These are phyloP conservation scores for Halophytophthora polymorphica DNA, from an alignment of 352 stramenopile species.

Conservation along the genomic window DNA sequence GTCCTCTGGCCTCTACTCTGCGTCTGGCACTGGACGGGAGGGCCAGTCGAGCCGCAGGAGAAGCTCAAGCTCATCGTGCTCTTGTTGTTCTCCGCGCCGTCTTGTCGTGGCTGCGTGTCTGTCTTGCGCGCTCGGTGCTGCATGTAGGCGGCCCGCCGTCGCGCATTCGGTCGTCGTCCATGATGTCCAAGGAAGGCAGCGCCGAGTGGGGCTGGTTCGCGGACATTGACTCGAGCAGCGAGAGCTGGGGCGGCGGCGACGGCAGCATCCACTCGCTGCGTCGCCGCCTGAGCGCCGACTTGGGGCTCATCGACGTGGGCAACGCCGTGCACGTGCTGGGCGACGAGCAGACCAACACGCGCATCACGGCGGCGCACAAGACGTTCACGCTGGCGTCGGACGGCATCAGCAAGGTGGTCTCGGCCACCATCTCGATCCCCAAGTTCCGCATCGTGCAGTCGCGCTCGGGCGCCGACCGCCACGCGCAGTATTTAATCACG, in stretches of 20 bases:
- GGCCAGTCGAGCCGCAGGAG: too few relatives aligned
- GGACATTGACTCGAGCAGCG: slow-evolving; percentile 84
- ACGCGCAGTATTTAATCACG: slow-evolving; percentile 87
- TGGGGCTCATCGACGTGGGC: slow-evolving; percentile 63
- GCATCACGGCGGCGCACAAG: slow-evolving; percentile 83
- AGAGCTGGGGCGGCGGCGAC: slow-evolving; percentile 70
- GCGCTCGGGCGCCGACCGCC: slow-evolving; percentile 69
- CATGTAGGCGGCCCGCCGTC: slow-evolving; percentile 37
- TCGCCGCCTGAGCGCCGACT: slow-evolving; percentile 64
- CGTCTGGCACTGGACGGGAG: too few relatives aligned
- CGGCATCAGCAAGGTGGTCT: slow-evolving; percentile 77
- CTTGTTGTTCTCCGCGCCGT: slow-evolving; percentile 19
- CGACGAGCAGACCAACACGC: slow-evolving; percentile 81
- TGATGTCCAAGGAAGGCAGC: slow-evolving; percentile 74
- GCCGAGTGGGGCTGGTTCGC: slow-evolving; percentile 88
- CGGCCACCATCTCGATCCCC: slow-evolving; percentile 75
- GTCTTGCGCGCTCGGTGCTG: slow-evolving; percentile 20
- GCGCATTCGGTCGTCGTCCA: slow-evolving; percentile 60
- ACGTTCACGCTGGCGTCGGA: slow-evolving; percentile 78
- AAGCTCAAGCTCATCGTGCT: not conserved
- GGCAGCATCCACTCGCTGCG: slow-evolving; percentile 59
- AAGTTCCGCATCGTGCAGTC: slow-evolving; percentile 89
- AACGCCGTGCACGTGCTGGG: slow-evolving; percentile 69
- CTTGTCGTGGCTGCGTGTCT: slow-evolving; percentile 4
- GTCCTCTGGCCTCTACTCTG: too few relatives aligned